Conservation (phyloP, 2,329 filamentous ascomycete genomes). For the Stachybotrys chartarum region DNA sequence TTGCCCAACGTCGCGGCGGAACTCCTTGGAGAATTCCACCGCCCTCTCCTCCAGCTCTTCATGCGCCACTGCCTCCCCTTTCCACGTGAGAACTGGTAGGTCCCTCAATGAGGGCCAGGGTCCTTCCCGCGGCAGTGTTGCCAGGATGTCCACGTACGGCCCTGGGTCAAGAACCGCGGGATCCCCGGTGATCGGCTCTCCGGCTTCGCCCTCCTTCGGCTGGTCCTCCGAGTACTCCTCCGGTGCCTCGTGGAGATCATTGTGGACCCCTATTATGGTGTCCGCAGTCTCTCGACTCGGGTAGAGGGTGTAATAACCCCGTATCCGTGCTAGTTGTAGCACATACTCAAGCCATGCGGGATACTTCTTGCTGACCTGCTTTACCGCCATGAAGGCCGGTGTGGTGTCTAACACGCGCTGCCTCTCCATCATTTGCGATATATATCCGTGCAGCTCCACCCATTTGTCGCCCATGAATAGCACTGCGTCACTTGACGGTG, state of each 20-base stretch:
- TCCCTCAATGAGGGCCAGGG: conserved; percentile 34
- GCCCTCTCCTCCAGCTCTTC: conserved; percentile 36
- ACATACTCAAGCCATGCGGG: conserved; percentile 76
- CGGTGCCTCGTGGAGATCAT: conserved; percentile 63
- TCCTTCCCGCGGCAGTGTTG: conserved; percentile 37
- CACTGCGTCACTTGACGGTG: conserved; percentile 73
- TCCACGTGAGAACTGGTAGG: conserved; percentile 57
- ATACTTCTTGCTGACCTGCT: conserved; percentile 58
- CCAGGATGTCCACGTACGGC: conserved; percentile 37
- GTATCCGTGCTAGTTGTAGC: conserved; percentile 65
- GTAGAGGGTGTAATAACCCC: conserved; percentile 75
- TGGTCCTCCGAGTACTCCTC: conserved; percentile 52
- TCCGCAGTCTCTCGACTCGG: conserved; percentile 51
- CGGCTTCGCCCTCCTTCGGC: conserved; percentile 13
- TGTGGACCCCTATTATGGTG: conserved; percentile 66
- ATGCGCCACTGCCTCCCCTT: conserved; percentile 42
- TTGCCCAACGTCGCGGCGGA: conserved; percentile 59
- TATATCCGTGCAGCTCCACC: conserved; percentile 76
- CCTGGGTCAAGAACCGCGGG: conserved; percentile 32
- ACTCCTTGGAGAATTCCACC: conserved; percentile 46
- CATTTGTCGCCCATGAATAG: conserved; percentile 82
- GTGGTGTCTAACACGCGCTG: conserved; percentile 26
- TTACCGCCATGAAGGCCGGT: conserved; percentile 38
- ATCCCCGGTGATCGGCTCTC: conserved; percentile 20
- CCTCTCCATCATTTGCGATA: conserved; percentile 53